Conservation (phyloP, 176 grass and related monocot species). For the Calamus simplicifolius region DNA sequence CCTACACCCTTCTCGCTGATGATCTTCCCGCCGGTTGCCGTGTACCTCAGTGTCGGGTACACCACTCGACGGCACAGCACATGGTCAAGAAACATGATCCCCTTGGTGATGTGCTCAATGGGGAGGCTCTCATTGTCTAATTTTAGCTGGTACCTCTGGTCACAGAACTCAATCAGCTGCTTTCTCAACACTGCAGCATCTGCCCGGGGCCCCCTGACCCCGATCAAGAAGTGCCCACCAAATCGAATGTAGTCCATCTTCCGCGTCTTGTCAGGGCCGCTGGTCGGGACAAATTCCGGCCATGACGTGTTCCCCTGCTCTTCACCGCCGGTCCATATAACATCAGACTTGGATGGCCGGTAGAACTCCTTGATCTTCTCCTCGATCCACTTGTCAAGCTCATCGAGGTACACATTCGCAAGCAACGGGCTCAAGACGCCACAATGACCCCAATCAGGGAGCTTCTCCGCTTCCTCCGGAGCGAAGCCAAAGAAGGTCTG, state of each 20-base stretch:
- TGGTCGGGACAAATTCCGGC: slow-evolving; percentile 95
- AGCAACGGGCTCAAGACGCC: slow-evolving; percentile 76
- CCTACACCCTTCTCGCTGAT: slow-evolving; percentile 97
- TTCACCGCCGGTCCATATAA: slow-evolving; percentile 41
- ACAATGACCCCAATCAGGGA: slow-evolving; percentile 84
- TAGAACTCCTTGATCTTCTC: slow-evolving; percentile 80
- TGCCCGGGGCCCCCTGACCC: slow-evolving; percentile 67
- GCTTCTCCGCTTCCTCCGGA: slow-evolving; percentile 61
- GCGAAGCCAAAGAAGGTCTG: slow-evolving; percentile 94
- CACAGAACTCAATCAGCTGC: slow-evolving; percentile 84
- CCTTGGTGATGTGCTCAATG: slow-evolving; percentile 97
- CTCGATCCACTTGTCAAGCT: slow-evolving; percentile 90
- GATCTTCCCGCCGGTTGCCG: slow-evolving; percentile 90
- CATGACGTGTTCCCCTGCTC: slow-evolving; percentile 90
- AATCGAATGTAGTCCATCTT: slow-evolving; percentile 90
- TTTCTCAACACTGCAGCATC: slow-evolving; percentile 81
- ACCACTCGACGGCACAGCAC: slow-evolving; percentile 87
- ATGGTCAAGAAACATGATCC: slow-evolving; percentile 97
- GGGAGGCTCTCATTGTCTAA: slow-evolving; percentile 86
- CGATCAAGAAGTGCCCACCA: slow-evolving; percentile 85
- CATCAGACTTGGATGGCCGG: slow-evolving; percentile 74
- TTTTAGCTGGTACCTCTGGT: slow-evolving; percentile 66
- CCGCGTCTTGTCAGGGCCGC: slow-evolving; percentile 82
- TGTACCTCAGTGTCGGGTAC: slow-evolving; percentile 86
- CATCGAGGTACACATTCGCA: slow-evolving; percentile 74